phyloP scores from a whole-genome alignment of 345 rosid genomes.

The Eucalyptus melliodora region DNA sequence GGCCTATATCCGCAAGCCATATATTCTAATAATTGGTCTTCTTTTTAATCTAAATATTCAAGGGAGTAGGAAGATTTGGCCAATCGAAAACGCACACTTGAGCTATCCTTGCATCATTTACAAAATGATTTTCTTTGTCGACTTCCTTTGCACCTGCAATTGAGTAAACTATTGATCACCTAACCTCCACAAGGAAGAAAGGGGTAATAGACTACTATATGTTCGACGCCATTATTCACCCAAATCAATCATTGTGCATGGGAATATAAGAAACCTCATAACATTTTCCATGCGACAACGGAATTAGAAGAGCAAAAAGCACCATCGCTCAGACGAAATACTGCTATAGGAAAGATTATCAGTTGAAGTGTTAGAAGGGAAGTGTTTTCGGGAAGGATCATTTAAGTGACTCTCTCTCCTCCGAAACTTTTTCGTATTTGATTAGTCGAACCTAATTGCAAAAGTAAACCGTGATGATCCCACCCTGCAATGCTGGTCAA shows the following conservation, averaged over 20 bases:
- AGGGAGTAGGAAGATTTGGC: neutral
- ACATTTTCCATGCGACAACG: neutral
- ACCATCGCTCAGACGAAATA: neutral
- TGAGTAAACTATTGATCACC: neutral
- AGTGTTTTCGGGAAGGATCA: neutral
- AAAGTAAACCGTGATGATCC: neutral
- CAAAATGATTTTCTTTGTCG: neutral
- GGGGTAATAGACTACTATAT: neutral
- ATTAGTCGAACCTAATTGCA: neutral
- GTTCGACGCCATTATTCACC: neutral
- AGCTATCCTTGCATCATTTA: neutral
- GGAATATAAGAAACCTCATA: neutral
- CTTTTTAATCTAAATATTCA: neutral
- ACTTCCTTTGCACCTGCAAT: neutral
- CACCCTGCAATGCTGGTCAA: neutral
- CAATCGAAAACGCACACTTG: neutral
- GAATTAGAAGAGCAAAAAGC: neutral
- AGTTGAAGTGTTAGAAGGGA: neutral
- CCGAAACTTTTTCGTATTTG: neutral
- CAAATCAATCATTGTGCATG: too few species aligned
- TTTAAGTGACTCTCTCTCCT: neutral
- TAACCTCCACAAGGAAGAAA: neutral
- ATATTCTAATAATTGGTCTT: neutral
- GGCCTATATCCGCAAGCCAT: neutral
- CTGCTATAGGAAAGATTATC: neutral